phyloP scores from a whole-genome alignment of 2,329 filamentous ascomycete genomes.

The Chrysoporthe cubensis region DNA sequence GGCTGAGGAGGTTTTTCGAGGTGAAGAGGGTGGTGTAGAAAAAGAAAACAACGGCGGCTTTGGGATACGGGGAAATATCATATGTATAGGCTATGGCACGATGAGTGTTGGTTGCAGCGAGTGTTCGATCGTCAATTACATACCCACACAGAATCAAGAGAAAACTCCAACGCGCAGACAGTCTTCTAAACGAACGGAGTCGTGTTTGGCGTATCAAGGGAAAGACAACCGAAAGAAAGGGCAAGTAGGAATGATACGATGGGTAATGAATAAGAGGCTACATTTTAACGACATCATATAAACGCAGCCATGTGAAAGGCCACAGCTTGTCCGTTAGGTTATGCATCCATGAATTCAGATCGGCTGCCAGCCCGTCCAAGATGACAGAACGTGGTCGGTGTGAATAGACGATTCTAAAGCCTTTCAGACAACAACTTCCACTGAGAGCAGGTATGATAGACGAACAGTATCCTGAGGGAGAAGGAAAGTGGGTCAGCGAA shows the following conservation, averaged over 20 bases:
- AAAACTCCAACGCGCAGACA: background rate
- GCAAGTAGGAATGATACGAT: background rate
- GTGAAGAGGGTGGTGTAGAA: slow-evolving; percentile 68
- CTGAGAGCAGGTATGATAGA: too few relatives aligned
- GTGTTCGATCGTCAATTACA: slow-evolving; percentile 22
- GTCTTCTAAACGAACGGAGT: background rate
- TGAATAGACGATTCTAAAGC: too few relatives aligned
- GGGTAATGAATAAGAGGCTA: background rate
- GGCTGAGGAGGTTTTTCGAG: slow-evolving; percentile 98
- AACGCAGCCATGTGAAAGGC: background rate
- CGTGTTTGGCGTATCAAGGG: background rate
- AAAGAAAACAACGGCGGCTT: background rate
- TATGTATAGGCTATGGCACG: background rate
- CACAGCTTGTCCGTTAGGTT: background rate
- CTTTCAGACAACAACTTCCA: too few relatives aligned
- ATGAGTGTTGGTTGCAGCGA: background rate
- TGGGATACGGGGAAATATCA: background rate
- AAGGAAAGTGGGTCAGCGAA: too few relatives aligned
- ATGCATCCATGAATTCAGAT: background rate
- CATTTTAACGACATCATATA: background rate
- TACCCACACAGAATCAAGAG: background rate
- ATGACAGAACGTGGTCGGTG: background rate
- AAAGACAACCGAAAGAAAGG: background rate
- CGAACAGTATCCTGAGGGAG: too few relatives aligned
- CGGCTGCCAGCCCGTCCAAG: background rate